Percentiles rank a stretch among this genome's conserved stretches.
Evolutionary conservation across 2,329 filamentous ascomycete genomes (phyloP).

Genomic region (Alternaria sp.): DNA sequence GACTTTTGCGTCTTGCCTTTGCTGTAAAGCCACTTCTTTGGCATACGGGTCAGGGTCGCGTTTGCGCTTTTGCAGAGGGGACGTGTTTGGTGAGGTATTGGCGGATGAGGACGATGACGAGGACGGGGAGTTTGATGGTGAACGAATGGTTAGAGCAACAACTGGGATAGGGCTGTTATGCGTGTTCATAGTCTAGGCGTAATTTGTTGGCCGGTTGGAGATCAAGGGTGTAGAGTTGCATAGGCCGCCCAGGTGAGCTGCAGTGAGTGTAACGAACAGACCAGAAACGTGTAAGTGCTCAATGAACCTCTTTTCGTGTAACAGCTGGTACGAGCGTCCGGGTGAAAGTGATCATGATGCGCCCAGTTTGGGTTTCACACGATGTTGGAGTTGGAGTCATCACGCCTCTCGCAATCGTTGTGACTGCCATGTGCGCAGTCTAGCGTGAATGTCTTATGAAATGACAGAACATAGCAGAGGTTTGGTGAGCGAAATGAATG

Average conservation of each 20-base stretch:
- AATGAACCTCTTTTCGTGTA: not conserved
- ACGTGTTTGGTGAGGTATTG: not conserved
- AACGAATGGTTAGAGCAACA: fast-evolving
- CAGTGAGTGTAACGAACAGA: not conserved
- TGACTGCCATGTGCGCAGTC: not conserved
- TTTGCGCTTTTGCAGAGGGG: too few species aligned
- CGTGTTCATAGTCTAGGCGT: not conserved
- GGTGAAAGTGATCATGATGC: not conserved
- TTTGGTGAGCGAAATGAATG: too few species aligned
- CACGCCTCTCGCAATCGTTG: fast-evolving
- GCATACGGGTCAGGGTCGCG: not conserved
- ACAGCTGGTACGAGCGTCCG: not conserved
- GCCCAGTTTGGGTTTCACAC: fast-evolving
- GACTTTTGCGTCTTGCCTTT: not conserved
- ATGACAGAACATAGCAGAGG: too few species aligned
- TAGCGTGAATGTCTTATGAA: too few species aligned
- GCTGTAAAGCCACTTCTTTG: not conserved
- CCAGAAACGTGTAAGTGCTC: not conserved
- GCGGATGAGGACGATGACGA: not conserved
- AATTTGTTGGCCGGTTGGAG: not conserved
- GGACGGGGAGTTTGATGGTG: not conserved
- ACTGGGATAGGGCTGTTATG: not conserved
- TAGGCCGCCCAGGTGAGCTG: not conserved
- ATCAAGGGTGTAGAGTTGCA: not conserved
- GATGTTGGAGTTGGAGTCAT: fast-evolving